Percentiles rank a stretch among this genome's conserved stretches.
Evolutionary conservation across 108 stramenopile genomes (phyloP).

Genomic region (Fistulifera solaris): DNA sequence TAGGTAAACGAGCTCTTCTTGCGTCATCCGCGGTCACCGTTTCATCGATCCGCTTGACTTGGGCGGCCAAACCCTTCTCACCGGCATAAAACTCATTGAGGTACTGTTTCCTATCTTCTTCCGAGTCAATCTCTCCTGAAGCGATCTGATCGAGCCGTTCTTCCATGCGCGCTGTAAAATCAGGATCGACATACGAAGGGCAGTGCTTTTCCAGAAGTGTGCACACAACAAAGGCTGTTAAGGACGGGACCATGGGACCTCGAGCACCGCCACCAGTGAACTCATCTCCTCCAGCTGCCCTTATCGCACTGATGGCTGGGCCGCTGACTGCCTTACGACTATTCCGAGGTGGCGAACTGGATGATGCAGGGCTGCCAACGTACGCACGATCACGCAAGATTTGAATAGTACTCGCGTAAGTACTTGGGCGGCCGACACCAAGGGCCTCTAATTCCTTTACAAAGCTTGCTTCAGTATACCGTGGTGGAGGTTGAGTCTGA

Average conservation of each 20-base stretch:
- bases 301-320: constrained; percentile 28
- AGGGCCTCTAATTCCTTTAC: constrained; percentile 64
- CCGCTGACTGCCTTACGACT: constrained; percentile 18
- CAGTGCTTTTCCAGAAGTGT: constrained; percentile 51
- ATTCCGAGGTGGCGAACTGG: constrained; percentile 11
- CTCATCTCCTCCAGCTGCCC: constrained; percentile 44
- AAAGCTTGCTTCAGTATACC: constrained; percentile 68
- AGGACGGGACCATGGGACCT: constrained; percentile 50
- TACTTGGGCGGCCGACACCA: constrained; percentile 77
- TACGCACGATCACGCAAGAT: constrained; percentile 59
- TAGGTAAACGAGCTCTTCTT: constrained; percentile 40
- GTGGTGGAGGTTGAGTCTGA: constrained; percentile 44
- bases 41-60: constrained; percentile 28
- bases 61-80: constrained; percentile 39
- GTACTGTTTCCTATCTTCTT: constrained; percentile 34
- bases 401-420: constrained; percentile 60
- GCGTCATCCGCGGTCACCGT: constrained; percentile 44
- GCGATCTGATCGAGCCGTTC: constrained; percentile 44
- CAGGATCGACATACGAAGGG: constrained; percentile 54
- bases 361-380: constrained; percentile 29
- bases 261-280: constrained; percentile 25
- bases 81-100: constrained; percentile 54
- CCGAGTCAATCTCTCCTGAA: constrained; percentile 20
- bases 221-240: constrained; percentile 60
- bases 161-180: constrained; percentile 70